Evolutionary conservation across 495 filamentous ascomycete genomes (phyloP).

Genomic region (Aspergillus biplanus): DNA sequence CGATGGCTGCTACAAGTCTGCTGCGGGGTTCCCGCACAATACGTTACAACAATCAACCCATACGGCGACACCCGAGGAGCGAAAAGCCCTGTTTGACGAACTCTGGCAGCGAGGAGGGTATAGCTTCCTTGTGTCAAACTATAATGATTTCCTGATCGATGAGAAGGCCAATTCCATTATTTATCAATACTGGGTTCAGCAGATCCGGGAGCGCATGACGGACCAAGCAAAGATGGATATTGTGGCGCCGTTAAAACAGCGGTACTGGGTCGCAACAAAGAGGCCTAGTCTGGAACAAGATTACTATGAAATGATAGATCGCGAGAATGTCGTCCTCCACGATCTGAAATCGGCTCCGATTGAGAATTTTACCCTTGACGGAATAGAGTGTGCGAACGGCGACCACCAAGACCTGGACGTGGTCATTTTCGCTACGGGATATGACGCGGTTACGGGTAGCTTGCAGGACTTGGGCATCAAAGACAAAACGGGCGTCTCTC

Average conservation of each 20-base stretch:
- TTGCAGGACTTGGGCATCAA: constrained; percentile 49
- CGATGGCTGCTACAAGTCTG: constrained; percentile 36
- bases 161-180: constrained; percentile 47
- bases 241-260: constrained; percentile 53
- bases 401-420: constrained; percentile 51
- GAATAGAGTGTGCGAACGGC: constrained; percentile 47
- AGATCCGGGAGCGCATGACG: constrained; percentile 49
- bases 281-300: constrained; percentile 54
- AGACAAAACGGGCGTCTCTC: constrained; percentile 37
- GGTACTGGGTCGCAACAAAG: constrained; percentile 55
- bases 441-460: constrained; percentile 56
- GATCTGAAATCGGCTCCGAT: constrained; percentile 51
- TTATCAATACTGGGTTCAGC: constrained; percentile 61
- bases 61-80: constrained; percentile 49
- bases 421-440: constrained; percentile 59
- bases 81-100: constrained; percentile 47
- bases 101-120: constrained; percentile 56
- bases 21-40: constrained; percentile 48
- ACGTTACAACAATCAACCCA: constrained; percentile 43
- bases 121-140: constrained; percentile 50
- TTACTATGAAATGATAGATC: constrained; percentile 61
- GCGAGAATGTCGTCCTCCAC: constrained; percentile 55
- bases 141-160: constrained; percentile 51
- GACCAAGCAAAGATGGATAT: constrained; percentile 53
- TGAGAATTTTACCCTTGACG: constrained; percentile 39